These are phyloP conservation scores for Apiospora marii DNA, from an alignment of 2,329 filamentous ascomycete genomes.

Conservation along the genomic window DNA sequence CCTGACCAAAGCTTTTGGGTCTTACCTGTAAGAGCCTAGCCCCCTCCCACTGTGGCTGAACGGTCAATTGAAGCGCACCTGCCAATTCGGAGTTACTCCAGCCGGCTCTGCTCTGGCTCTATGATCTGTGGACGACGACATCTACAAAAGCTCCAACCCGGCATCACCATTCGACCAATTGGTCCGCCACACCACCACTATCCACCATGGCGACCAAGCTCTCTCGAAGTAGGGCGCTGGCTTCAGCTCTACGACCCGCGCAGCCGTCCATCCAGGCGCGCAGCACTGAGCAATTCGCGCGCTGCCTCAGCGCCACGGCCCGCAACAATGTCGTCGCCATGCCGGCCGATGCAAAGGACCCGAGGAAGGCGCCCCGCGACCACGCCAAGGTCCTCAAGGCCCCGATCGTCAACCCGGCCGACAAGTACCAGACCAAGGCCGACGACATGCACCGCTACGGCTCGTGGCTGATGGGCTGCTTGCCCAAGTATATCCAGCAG, in stretches of 20 bases:
- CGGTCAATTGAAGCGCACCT: conserved; percentile 2
- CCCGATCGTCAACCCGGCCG: conserved; percentile 87
- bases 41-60: conserved; percentile 1
- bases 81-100: conserved; percentile 21
- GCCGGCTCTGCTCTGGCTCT: conserved; percentile 14
- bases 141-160: conserved; percentile 21
- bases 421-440: conserved; percentile 89
- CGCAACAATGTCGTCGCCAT: conserved; percentile 58
- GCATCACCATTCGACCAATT: conserved; percentile 25
- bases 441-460: conserved; percentile 93
- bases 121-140: conserved; percentile 23
- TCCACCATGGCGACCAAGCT: conserved; percentile 66
- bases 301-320: conserved; percentile 60
- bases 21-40: background rate
- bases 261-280: conserved; percentile 53
- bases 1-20: background rate
- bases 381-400: conserved; percentile 72
- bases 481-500: conserved; percentile 98
- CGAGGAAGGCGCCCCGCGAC: conserved; percentile 69
- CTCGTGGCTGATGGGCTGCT: conserved; percentile 93
- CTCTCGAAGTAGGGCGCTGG: conserved; percentile 63
- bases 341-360: conserved; percentile 70
- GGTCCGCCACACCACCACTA: conserved; percentile 20
- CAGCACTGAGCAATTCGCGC: conserved; percentile 48
- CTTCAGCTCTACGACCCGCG: conserved; percentile 62